phyloP scores from a whole-genome alignment of 352 stramenopile genomes.

The Pythium grandisporangium region DNA sequence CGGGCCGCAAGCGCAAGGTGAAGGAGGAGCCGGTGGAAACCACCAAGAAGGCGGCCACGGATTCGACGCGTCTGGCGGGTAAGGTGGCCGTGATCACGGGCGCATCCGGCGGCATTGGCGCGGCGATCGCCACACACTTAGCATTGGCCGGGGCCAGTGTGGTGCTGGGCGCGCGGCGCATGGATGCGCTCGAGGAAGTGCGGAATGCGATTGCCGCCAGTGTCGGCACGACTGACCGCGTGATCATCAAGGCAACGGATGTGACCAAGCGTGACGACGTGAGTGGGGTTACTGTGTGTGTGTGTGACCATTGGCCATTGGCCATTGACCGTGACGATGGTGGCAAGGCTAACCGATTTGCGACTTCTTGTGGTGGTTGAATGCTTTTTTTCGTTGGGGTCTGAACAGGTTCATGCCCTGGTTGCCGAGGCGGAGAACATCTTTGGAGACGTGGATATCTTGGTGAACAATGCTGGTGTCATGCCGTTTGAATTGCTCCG shows the following conservation, averaged over 20 bases:
- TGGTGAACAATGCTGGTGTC: conserved; percentile 89
- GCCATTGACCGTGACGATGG: too few relatives aligned
- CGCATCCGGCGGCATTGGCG: conserved; percentile 83
- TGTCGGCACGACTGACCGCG: conserved; percentile 11
- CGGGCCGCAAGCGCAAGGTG: conserved; percentile 5
- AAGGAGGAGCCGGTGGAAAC: conserved; percentile 9
- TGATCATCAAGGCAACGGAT: conserved; percentile 44
- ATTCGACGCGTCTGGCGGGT: conserved; percentile 22
- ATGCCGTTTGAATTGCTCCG: conserved; percentile 91
- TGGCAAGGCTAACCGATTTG: too few relatives aligned
- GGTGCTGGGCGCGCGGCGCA: conserved; percentile 65
- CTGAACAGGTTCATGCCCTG: conserved; percentile 33
- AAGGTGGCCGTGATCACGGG: conserved; percentile 87
- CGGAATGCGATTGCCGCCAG: conserved; percentile 21
- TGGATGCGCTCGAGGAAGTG: conserved; percentile 45
- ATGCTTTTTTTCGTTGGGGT: not conserved
- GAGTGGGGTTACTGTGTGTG: conserved; percentile 1
- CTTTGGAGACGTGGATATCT: conserved; percentile 77
- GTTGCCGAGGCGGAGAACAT: conserved; percentile 41
- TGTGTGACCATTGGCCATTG: too few relatives aligned
- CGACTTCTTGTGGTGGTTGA: too few relatives aligned
- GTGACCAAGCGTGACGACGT: conserved; percentile 63
- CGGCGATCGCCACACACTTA: conserved; percentile 66
- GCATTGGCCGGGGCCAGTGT: conserved; percentile 70
- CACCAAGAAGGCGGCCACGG: not conserved